Evolutionary conservation across 495 filamentous ascomycete species (phyloP), one percentile per base, ranked within the genome.

Genomic region (Talaromyces adpressus): DNA sequence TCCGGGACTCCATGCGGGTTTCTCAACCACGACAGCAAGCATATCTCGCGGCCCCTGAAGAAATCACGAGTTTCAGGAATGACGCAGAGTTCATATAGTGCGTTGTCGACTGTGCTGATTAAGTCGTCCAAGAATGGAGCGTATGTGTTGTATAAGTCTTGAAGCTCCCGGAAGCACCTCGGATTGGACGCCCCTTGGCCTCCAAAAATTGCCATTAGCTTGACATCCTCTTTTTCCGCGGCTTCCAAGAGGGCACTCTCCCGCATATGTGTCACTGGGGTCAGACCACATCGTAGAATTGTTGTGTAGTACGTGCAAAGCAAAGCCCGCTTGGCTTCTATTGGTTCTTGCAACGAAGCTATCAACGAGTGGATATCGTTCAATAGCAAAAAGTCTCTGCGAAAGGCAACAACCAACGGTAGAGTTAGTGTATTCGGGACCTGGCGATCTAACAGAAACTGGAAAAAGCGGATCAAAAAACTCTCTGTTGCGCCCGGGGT

Each of bases 21-120:
- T 12, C 45, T 56, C 25, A 76, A 22, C 73, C 73, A 76, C 18
- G 11, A 61, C 30, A 51, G 61, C 29, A 75, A 59, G 32, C 70
- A 64, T 0, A 73, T 29, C 8, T 41, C 16, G 11, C 61, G 32
- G 59, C 12, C 58, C 64, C 39, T 52, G 61, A 57, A 62, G 66
- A 22, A 39, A 49, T 6, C 39, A 49, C 14, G 41, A 64, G 25
- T 70, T 49, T 23, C 52, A 29, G 18, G 61, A 52, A 36, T 12
- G 0, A 29, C 59, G 7, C 63, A 70, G 5, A 70, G 62, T n/a
- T 63, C 51, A 29, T 32, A 47, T 3, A 73, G 67, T 14, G 65
- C 49, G 23, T 67, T 56, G 4, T 65, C 66, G 36, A 68, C 59
- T 16, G 59, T 60, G 12, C 51, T 36, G 14, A 72, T 14, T 8